Base-by-base conservation (phyloP, 148 eudicot species). In the Drosera capensis region DNA sequence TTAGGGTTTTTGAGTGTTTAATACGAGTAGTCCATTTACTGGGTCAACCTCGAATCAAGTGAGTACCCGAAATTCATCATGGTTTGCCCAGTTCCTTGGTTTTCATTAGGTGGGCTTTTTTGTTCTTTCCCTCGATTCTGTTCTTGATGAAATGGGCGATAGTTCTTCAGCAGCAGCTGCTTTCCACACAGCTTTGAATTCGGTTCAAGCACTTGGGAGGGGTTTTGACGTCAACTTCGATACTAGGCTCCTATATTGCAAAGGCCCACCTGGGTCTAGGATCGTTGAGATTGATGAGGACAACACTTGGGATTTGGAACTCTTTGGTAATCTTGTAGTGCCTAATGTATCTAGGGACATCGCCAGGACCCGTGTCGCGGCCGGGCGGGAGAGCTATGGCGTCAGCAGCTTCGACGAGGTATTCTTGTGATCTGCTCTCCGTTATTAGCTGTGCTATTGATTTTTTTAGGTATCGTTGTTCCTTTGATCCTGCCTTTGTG, bases 171-270 rank as follows among this genome's bases (percentile, higher is more conserved):
- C n/a, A n/a, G 21, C 71, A 42, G 84, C 82, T 54, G 88, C 82
- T 60, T 51, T 78, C 51, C 82, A 78, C 20, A 86, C 94, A 4
- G 94, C 82, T 22, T 49, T 68, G 30, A 79, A 74, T 70, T 69
- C 94, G 26, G 72, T 86, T 42, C 73, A 82, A 78, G 84, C 96
- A 24, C 49, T 86, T 31, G 96, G 96, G 1, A 79, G 81, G 63
- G 96, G 96, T 0, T 86, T 86, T 59, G 96, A 86, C 66, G 77
- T 86, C 16, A 86, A 86, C 54, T 86, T 73, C 38, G 96, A 86
- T 63, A 79, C 84, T 5, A 73, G 96, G 64, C 79, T 82, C 70
- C 58, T 86, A 39, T 86, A 86, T 36, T 86, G 96, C 55, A 86
- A 86, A 60, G 96, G 96, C 23, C 52, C 66, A 3, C 45, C 71